These are phyloP conservation scores for Coemansia sp. DNA, from an alignment of 192 early-diverging fungal species.

Conservation along the genomic window DNA sequence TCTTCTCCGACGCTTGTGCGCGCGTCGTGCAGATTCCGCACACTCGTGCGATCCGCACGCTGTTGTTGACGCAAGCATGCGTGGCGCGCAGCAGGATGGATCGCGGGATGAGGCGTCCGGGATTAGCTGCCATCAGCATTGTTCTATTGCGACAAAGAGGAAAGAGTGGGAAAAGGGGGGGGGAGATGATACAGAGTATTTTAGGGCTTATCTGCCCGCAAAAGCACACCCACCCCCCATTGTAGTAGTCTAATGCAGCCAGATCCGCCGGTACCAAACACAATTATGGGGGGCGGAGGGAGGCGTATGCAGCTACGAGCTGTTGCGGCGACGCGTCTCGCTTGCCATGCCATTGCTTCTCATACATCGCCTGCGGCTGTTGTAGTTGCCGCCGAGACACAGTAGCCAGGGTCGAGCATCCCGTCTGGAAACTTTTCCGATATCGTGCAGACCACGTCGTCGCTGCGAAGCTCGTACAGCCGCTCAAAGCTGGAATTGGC, in stretches of 20 bases:
- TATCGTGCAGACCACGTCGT: slow-evolving; percentile 50
- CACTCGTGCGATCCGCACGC: neutral
- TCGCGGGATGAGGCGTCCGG: neutral
- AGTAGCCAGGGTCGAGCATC: slow-evolving; percentile 49
- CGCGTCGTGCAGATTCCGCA: slow-evolving; percentile 15
- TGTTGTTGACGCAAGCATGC: neutral
- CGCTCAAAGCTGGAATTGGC: slow-evolving; percentile 44
- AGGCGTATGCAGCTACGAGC: no score
- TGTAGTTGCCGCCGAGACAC: neutral
- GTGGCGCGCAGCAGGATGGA: neutral
- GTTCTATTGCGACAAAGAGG: neutral
- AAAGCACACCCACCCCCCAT: no score
- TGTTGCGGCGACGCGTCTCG: no score
- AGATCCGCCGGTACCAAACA: no score
- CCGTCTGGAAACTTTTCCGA: slow-evolving; percentile 49
- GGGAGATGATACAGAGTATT: no score
- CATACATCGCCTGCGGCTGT: no score
- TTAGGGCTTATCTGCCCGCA: no score
- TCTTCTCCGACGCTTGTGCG: neutral
- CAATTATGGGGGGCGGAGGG: no score
- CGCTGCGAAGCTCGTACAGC: slow-evolving; percentile 46
- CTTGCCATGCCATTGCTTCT: no score
- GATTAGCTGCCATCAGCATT: neutral
- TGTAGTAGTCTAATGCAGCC: no score
- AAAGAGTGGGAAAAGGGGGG: no score